Base-by-base conservation (phyloP, 2,329 filamentous ascomycete genomes). In the Fusarium vanettenii region DNA sequence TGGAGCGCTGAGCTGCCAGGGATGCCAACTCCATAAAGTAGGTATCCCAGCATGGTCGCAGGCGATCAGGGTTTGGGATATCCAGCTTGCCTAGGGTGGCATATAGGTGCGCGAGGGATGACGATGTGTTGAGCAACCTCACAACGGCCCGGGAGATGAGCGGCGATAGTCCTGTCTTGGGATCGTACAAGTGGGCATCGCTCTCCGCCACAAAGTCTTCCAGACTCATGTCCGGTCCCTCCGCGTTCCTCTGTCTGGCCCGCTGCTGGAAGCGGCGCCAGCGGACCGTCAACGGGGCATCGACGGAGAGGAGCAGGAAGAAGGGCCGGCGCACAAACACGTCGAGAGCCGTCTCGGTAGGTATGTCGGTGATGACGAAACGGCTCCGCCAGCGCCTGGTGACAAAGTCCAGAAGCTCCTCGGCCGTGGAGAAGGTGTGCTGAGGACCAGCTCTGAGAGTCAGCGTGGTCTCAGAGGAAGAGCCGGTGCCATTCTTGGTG, bases 1-100 rank as follows among this genome's bases (percentile, higher is more conserved):
- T 99, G 80, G 92, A 95, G 74, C 97, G 90, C 77, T 95, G 93
- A 1, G 96, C 94, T 9, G 97, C 97, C 57, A 99, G 90, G 37
- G 94, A 95, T 6, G 97, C 95, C n/a, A 99, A 88, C 45, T 94
- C 91, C 97, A 99, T 99, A 81, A 99, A 99, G 86, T 99, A 99
- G 79, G 94, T 92, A 84, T 99, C 97, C 97, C 97, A 99, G 59
- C 91, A 92, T 1, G 97, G 97, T 2, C 97, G 91, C 39, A 99
- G 88, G 2, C 97, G 92, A 77, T 93, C 90, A 37, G 92, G 89
- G 79, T 97, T 92, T 2, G 93, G 89, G 29, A 99, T 89, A 81
- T 97, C 90, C 9, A 98, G 89, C 56, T 90, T 89, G 59, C 89
- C 88, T 1, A 99, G 89, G 10, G 93, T 92, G 5, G 89, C 86